Evolutionary conservation across 2,329 filamentous ascomycete genomes (phyloP), one percentile per base, ranked within the genome.

Genomic region (Diaporthe aspalathi): DNA sequence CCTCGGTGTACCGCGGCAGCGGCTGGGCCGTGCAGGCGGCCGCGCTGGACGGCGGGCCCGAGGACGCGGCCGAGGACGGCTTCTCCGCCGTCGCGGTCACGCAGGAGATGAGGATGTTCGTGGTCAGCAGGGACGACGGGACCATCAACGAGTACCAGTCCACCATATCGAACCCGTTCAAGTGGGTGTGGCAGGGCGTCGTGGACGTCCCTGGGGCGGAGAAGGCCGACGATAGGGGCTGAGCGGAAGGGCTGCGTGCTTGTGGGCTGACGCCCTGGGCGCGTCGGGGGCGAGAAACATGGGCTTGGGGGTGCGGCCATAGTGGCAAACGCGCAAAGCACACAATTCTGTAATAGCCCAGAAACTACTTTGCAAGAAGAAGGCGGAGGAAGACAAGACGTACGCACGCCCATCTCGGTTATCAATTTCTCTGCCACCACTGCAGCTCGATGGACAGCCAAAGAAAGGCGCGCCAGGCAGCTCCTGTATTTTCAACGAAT

Each of bases 131-230:
- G 35, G 27, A 5, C 3, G 54, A 70, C 22, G 67, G 73, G 20
- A 40, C 45, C 47, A 74, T 74, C 43, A 70, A 73, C 32, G 71
- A 73, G 65, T 74, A 66, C 53, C n/a, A 32, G 24, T 66, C 72
- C 11, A 73, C 38, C 35, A 43, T 52, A 2, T 65, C 65, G n/a
- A 71, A 72, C 45, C 63, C 60, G 9, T 71, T 72, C 38, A 7
- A 7, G 5, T 72, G 71, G 73, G 53, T 14, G 5, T 74, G 72
- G 72, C 49, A 43, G 24, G 56, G 57, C 29, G 27, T 53, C 20
- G 27, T 71, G 16, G 49, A 57, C 14, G 40, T 63, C 20, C 45
- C 60, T 4, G 45, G 12, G 8, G 29, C 63, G 20, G 22, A 47
- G 47, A 32, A 9, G 35, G 11, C 5, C 53, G 52, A 24, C 22